phyloP scores from a whole-genome alignment of 805 yeast genomes.

The Priceomyces castillae region DNA sequence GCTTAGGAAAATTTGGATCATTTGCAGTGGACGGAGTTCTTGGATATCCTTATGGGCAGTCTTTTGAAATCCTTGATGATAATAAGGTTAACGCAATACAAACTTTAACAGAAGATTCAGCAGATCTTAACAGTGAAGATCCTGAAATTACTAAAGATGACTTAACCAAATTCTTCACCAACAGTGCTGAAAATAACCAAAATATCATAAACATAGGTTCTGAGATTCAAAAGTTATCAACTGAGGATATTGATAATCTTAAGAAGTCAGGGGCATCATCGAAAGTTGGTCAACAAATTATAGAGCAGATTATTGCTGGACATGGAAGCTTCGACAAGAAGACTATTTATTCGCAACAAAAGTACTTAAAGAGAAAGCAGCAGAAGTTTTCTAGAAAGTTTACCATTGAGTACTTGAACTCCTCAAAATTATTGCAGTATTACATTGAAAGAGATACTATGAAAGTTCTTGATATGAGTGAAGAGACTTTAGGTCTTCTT shows the following conservation, averaged over 20 bases:
- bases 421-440: conserved; percentile 68
- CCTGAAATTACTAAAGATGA: conserved; percentile 38
- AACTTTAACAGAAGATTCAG: conserved; percentile 35
- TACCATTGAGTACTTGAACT: conserved; percentile 72
- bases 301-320: conserved; percentile 75
- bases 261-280: conserved; percentile 67
- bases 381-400: conserved; percentile 86
- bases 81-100: conserved; percentile 49
- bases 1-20: conserved; percentile 89
- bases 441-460: conserved; percentile 75
- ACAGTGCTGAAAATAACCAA: conserved; percentile 61
- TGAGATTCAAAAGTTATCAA: conserved; percentile 66
- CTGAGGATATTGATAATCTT: conserved; percentile 80
- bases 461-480: conserved; percentile 74
- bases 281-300: conserved; percentile 69
- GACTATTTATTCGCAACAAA: conserved; percentile 86
- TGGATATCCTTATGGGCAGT: conserved; percentile 83
- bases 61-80: conserved; percentile 76
- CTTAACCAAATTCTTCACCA: conserved; percentile 34
- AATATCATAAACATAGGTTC: conserved; percentile 66
- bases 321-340: conserved; percentile 87
- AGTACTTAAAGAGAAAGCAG: conserved; percentile 87
- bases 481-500: conserved; percentile 77
- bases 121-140: conserved; percentile 30
- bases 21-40: conserved; percentile 71